Evolutionary conservation across 495 filamentous ascomycete genomes (phyloP).

Genomic region (Lasiosphaeria miniovina): DNA sequence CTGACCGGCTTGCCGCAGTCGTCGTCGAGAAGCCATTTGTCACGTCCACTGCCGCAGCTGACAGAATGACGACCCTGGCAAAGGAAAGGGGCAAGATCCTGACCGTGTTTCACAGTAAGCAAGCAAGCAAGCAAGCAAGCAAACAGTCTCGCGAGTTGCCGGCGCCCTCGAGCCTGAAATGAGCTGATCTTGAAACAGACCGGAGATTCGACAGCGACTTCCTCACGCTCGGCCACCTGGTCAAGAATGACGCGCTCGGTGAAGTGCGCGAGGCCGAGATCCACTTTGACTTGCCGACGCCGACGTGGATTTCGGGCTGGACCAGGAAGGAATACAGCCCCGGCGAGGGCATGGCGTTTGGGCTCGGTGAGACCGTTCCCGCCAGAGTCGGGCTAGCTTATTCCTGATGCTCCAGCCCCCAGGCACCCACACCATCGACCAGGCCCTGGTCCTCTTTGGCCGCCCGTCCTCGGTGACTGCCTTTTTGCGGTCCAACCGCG

Average conservation of each 20-base stretch:
- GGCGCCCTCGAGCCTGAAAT: background rate
- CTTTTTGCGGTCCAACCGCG: slow-evolving; percentile 59
- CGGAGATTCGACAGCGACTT: slow-evolving; percentile 72
- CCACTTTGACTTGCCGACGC: slow-evolving; percentile 59
- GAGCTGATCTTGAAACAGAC: slow-evolving; percentile 30
- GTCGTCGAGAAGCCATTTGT: slow-evolving; percentile 78
- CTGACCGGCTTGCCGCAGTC: slow-evolving; percentile 33
- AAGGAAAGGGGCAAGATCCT: slow-evolving; percentile 57
- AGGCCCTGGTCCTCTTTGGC: slow-evolving; percentile 65
- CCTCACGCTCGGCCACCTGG: slow-evolving; percentile 57
- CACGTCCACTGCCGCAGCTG: slow-evolving; percentile 59
- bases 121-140: background rate
- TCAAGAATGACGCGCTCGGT: slow-evolving; percentile 51
- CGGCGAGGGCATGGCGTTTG: slow-evolving; percentile 64
- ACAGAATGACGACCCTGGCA: slow-evolving; percentile 59
- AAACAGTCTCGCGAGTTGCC: too few species aligned
- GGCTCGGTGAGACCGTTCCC: slow-evolving; percentile 49
- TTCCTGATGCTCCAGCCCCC: background rate
- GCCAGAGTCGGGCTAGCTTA: background rate
- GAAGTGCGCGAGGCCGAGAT: slow-evolving; percentile 65
- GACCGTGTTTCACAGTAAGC: slow-evolving; percentile 63
- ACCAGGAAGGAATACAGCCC: slow-evolving; percentile 52
- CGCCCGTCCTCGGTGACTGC: slow-evolving; percentile 60
- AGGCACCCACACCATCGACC: slow-evolving; percentile 65
- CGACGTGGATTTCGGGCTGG: slow-evolving; percentile 51